phyloP scores from a whole-genome alignment of 306 rosid species.

The Medicago ruthenica region DNA sequence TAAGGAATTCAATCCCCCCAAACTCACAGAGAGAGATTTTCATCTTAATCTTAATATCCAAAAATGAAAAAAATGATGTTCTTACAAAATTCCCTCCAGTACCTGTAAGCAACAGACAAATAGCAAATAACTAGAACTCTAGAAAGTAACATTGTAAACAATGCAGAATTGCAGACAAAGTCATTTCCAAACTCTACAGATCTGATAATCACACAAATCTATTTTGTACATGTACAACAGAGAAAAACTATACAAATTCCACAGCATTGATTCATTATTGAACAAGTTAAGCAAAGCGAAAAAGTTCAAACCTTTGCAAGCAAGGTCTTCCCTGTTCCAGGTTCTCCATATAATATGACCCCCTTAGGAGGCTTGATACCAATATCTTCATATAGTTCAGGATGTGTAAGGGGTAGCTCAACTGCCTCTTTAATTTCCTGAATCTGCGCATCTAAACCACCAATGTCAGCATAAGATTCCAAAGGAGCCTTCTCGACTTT shows the following conservation, averaged over 20 bases:
- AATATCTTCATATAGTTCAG: slow-evolving; percentile 94
- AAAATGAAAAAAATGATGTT: neutral
- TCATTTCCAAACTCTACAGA: slow-evolving; percentile 14
- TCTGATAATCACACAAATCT: slow-evolving; percentile 12
- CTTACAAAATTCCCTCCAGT: slow-evolving; percentile 4
- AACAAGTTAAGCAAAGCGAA: slow-evolving; percentile 16
- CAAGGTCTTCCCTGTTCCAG: slow-evolving; percentile 98
- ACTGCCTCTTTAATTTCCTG: slow-evolving; percentile 99
- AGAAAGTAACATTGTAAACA: slow-evolving; percentile 19
- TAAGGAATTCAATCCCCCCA: neutral
- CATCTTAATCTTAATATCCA: neutral
- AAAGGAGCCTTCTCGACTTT: slow-evolving; percentile 98
- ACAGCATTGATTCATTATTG: slow-evolving; percentile 6
- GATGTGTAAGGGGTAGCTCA: slow-evolving; percentile 95
- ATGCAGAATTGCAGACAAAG: slow-evolving; percentile 14
- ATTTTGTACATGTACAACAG: neutral
- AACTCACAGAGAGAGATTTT: neutral
- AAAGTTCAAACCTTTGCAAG: slow-evolving; percentile 78
- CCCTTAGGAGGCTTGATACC: slow-evolving; percentile 99
- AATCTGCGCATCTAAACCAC: slow-evolving; percentile 96
- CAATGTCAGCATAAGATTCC: slow-evolving; percentile 97
- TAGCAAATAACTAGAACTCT: slow-evolving; percentile 23
- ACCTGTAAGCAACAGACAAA: slow-evolving; percentile 16
- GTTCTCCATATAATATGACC: slow-evolving; percentile 89
- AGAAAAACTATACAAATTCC: slow-evolving; percentile 5